Evolutionary conservation across 2,329 filamentous ascomycete species (phyloP), one percentile per base, ranked within the genome.

Genomic region (Diplodia corticola): DNA sequence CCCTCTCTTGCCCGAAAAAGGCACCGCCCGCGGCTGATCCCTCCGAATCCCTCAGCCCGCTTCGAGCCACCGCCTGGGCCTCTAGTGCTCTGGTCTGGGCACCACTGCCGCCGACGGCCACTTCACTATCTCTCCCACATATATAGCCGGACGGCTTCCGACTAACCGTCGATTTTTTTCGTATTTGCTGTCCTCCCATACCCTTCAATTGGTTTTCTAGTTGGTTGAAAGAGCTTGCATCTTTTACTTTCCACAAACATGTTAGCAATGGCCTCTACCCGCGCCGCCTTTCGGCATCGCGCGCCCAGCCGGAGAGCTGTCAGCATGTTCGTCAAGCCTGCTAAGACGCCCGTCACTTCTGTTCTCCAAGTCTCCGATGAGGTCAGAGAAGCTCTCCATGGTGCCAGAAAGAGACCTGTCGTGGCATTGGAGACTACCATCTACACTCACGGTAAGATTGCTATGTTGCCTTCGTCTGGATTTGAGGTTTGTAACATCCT

Each of bases 391-490:
- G 94, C 93, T 46, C 78, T 97, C 55, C 83, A 86, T 49, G 85
- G 87, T 13, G 17, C 49, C 20, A 63, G 13, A 28, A 88, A 89
- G 66, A 89, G 88, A 72, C 94, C 95, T 0, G 89, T 99, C 4
- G 93, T 99, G 12, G 95, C 94, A 17, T 84, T 99, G 4, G 95
- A 99, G 79, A 93, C 92, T 1, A 97, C 95, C 4, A 98, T 99
- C 71, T 98, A 99, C 79, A 99, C 95, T 1, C 95, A 99, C 79
- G 93, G 93, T 83, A 78, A 63, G 72, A 65, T 20, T 26, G 24
- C 5, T 37, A 6, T 26, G 66, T 40, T 24, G 51, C 65, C 53
- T 28, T 24, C 15, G 17, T 55, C 51, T 3, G 1, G 15, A 5
- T 35, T 12, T 22, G 28, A 49, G 12, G 13, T 40, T 48, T 26